Conservation (phyloP, 257 asterid species). For the Fraxinus anomala region DNA sequence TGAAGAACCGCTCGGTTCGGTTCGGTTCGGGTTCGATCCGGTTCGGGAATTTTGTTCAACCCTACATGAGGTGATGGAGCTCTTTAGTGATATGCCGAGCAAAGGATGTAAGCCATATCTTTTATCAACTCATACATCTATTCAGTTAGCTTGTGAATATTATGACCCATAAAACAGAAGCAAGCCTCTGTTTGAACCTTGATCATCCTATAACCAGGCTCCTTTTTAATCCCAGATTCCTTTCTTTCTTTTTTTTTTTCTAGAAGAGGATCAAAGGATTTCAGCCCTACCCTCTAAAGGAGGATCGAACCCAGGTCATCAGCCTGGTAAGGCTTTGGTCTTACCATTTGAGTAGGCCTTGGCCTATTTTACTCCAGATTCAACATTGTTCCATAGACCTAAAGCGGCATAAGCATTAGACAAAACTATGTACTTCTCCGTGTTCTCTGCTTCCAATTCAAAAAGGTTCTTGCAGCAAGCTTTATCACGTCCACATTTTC, state of each 20-base stretch:
- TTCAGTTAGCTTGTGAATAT: slow-evolving; percentile 61
- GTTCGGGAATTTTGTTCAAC: too few species aligned
- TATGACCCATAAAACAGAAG: slow-evolving; percentile 82
- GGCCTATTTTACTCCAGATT: slow-evolving; percentile 36
- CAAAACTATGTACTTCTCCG: slow-evolving; percentile 80
- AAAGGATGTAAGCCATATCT: slow-evolving; percentile 46
- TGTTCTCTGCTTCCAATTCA: slow-evolving; percentile 75
- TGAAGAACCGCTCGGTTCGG: too few species aligned
- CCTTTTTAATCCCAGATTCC: slow-evolving; percentile 72
- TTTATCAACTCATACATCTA: slow-evolving; percentile 50
- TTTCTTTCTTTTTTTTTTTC: slow-evolving; percentile 47
- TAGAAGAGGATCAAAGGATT: too few species aligned
- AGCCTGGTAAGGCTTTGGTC: too few species aligned
- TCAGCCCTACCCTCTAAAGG: too few species aligned
- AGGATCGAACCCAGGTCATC: too few species aligned
- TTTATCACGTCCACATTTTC: slow-evolving; percentile 67
- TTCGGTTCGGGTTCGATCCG: too few species aligned
- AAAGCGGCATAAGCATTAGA: slow-evolving; percentile 80
- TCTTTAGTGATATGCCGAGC: too few species aligned
- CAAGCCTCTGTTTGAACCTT: slow-evolving; percentile 71
- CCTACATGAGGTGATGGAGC: too few species aligned
- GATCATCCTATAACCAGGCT: slow-evolving; percentile 90
- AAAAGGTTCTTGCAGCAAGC: slow-evolving; percentile 79
- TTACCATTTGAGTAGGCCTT: too few species aligned
- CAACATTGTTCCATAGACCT: slow-evolving; percentile 84